Conservation (phyloP, 1,284 basidiomycete genomes). For the Calocybe gambosa region DNA sequence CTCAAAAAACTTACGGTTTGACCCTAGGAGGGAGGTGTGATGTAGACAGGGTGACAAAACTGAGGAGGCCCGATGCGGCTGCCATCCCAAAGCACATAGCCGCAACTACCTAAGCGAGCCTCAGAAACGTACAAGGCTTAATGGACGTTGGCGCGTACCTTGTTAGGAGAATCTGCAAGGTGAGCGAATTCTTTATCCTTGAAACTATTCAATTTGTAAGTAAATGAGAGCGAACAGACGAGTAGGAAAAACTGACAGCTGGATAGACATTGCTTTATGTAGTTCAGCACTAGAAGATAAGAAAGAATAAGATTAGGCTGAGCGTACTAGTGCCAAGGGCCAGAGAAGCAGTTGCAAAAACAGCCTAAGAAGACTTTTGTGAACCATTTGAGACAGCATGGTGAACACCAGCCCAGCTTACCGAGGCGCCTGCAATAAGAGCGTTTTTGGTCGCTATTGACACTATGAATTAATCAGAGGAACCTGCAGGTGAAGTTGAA, state of each 20-base stretch:
- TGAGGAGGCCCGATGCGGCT: constrained; percentile 8
- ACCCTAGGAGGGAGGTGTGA: constrained; percentile 7
- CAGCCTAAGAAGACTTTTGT: constrained; percentile 3
- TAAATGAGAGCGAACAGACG: neutral
- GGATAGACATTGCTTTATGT: constrained; percentile 2
- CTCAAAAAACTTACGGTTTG: constrained; percentile 4
- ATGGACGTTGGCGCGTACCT: constrained; percentile 1
- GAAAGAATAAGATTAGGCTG: neutral
- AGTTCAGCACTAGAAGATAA: neutral
- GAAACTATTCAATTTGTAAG: constrained; percentile 3
- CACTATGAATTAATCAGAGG: neutral
- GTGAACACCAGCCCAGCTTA: neutral
- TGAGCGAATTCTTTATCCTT: constrained; percentile 2
- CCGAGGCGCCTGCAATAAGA: constrained; percentile 6
- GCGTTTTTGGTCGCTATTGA: constrained; percentile 10
- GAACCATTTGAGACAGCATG: neutral
- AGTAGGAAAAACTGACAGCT: constrained; percentile 1
- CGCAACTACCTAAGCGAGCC: constrained; percentile 2
- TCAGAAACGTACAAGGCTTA: neutral
- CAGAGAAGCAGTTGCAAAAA: constrained; percentile 11
- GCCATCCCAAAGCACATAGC: constrained; percentile 3
- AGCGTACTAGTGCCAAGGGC: constrained; percentile 10
- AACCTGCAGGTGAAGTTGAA: neutral
- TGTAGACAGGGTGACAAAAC: constrained; percentile 1
- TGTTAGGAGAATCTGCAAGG: constrained; percentile 5